Base-by-base conservation (phyloP, 139 green algal species). In the Volvox africanus region DNA sequence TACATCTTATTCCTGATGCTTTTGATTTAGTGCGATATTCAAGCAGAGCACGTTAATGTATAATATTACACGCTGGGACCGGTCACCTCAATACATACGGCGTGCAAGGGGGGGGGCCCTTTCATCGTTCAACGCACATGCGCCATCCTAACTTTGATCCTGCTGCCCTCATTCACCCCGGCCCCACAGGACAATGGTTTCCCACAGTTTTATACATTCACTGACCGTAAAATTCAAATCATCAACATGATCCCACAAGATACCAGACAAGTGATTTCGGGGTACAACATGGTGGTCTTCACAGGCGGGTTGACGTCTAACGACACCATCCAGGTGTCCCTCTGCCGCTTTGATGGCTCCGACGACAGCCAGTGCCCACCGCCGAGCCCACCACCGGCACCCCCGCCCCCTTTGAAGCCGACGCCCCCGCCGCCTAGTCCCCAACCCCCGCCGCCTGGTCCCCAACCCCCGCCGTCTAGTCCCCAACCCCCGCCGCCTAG, bases 261-360 rank as follows among this genome's bases (percentile, higher is more conserved):
- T 61, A 32, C 14, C 6, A 0, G 22, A 28, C 12, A n/a, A 37
- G n/a, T 36, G 1, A 1, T 88, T 12, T 13, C 65, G 1, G 33
- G 11, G 2, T 88, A 80, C 82, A 88, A 79, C 33, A 61, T 88
- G 19, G 82, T 88, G 22, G 65, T 88, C 22, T 88, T 79, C 82
- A 17, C 28, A 17, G 35, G 82, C 20, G 2, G 6, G 19, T 88
- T 65, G 82, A 36, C 71, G 18, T 65, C 33, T 0, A 65, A 33
- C 33, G 65, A 79, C 65, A 79, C 36, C 62, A 65, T 88, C 28
- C 32, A 67, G 12, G 82, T 88, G 33, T 21, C 61, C 82, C 22
- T 88, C 19, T 88, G 82, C 82, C 82, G 82, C 33, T 88, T 61
- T 61, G 32, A 26, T n/a, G 12, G 3, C 21, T 13, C 6, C 32